Base-by-base conservation (phyloP, 495 filamentous ascomycete genomes). In the Xylaria castorea region DNA sequence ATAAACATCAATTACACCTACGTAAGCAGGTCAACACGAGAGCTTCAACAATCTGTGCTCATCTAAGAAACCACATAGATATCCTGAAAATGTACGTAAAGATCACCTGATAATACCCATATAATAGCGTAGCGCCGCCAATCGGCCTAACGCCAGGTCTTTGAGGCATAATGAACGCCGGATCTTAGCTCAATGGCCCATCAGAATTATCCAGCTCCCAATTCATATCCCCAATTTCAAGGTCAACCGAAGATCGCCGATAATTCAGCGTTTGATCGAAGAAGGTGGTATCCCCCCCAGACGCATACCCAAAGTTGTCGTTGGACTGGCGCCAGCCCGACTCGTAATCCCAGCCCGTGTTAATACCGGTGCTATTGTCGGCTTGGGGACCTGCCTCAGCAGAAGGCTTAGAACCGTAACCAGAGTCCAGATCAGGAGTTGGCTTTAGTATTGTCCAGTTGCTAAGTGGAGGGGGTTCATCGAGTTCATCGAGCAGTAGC, bases 351-450 rank as follows among this genome's bases (percentile, higher is more conserved):
- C 30, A 60, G 12, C 8, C 1, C 55, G 22, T 2, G 27, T 60
- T 25, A 7, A 12, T 36, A 5, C n/a, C 36, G 5, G 30, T 5
- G 5, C 30, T 30, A 36, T 36, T 34, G 55, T n/a, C 36, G 14
- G 14, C 30, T 20, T n/a, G 40, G 9, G 4, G 38, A 9, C 40
- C 6, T 42, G 64, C 1, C 64, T 51, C 64, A 12, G 44, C 27
- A 20, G 42, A 7, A 27, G 22, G 38, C 30, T 16, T 11, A n/a
- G 65, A 67, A 6, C 5, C 48, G n/a, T 67, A 67, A 16, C 40
- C 65, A 34, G 65, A 67, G 34, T 67, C 65, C 27, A 55, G 42
- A n/a, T 48, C 40, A 16, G 44, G 42, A 34, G 16, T 6, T 16
- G 20, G 2, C 12, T 53, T 38, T 5, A 4, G 46, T 5, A 55